Evolutionary conservation across 192 early-diverging fungal genomes (phyloP).

Genomic region (Coemansia sp.): DNA sequence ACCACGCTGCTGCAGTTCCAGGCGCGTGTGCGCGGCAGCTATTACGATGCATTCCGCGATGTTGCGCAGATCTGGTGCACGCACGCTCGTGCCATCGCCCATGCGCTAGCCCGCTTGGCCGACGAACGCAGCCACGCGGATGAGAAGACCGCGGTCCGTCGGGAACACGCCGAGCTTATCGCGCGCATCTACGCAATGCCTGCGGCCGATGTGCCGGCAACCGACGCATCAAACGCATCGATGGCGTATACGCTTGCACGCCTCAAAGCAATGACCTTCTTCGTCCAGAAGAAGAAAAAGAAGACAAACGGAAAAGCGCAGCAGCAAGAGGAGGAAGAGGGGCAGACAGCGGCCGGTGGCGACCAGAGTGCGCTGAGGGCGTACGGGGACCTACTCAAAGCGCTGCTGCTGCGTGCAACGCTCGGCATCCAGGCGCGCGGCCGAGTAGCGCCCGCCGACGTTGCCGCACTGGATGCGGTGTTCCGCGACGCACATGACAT

Average conservation of each 20-base stretch:
- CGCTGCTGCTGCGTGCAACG: slow-evolving; percentile 24
- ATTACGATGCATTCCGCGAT: slow-evolving; percentile 45
- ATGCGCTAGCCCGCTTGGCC: slow-evolving; percentile 21
- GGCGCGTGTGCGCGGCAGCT: slow-evolving; percentile 27
- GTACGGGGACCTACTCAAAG: slow-evolving; percentile 33
- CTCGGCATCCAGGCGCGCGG: slow-evolving; percentile 45
- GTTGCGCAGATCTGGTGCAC: slow-evolving; percentile 50
- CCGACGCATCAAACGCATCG: not conserved
- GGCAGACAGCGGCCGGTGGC: not conserved
- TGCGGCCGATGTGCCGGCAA: slow-evolving; percentile 11
- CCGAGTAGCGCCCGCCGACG: slow-evolving; percentile 15
- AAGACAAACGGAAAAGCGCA: no score
- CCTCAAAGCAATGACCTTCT: slow-evolving; percentile 39
- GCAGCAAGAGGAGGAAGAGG: not conserved
- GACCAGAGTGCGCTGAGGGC: slow-evolving; percentile 11
- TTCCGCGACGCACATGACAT: slow-evolving; percentile 42
- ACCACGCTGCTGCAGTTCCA: slow-evolving; percentile 45
- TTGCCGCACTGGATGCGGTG: slow-evolving; percentile 28
- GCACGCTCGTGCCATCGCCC: slow-evolving; percentile 18
- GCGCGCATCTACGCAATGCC: slow-evolving; percentile 31
- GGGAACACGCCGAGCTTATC: slow-evolving; percentile 15
- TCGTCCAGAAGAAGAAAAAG: not conserved
- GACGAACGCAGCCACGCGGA: slow-evolving; percentile 17
- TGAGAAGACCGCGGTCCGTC: not conserved
- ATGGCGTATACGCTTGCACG: slow-evolving; percentile 18